These are phyloP conservation scores for Elsinoe perseae DNA, from an alignment of 2,329 filamentous ascomycete species.

Conservation along the genomic window DNA sequence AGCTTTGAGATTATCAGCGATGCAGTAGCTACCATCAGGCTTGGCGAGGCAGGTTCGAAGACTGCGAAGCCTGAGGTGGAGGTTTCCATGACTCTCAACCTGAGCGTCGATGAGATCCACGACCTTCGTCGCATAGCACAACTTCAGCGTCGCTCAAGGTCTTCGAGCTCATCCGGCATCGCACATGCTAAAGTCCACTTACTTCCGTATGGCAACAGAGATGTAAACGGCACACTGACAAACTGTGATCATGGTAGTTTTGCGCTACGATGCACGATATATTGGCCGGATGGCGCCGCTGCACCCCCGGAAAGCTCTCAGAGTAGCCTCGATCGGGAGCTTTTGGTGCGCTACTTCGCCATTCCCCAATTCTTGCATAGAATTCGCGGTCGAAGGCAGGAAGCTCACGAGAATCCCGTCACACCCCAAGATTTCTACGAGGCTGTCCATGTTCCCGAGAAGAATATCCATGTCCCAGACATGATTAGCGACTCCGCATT, in stretches of 20 bases:
- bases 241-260: neutral
- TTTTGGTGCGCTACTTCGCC: constrained; percentile 18
- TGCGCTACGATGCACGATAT: constrained; percentile 19
- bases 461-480: constrained; percentile 25
- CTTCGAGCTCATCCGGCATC: neutral
- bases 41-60: neutral
- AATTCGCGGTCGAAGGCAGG: neutral
- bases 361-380: neutral
- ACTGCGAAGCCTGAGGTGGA: neutral
- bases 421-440: constrained; percentile 58
- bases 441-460: constrained; percentile 54
- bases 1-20: neutral
- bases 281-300: constrained; percentile 27
- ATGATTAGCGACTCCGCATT: constrained; percentile 21
- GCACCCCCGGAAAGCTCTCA: constrained; percentile 26
- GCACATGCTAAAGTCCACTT: neutral
- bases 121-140: neutral
- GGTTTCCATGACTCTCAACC: neutral
- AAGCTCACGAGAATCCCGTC: neutral
- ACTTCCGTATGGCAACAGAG: neutral
- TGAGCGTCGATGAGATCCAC: neutral
- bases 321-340: constrained; percentile 17
- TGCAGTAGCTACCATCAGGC: neutral
- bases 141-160: constrained; percentile 9
- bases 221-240: neutral